Evolutionary conservation across 768 basidiomycete species (phyloP).

Genomic region (Podaxis sp.): DNA sequence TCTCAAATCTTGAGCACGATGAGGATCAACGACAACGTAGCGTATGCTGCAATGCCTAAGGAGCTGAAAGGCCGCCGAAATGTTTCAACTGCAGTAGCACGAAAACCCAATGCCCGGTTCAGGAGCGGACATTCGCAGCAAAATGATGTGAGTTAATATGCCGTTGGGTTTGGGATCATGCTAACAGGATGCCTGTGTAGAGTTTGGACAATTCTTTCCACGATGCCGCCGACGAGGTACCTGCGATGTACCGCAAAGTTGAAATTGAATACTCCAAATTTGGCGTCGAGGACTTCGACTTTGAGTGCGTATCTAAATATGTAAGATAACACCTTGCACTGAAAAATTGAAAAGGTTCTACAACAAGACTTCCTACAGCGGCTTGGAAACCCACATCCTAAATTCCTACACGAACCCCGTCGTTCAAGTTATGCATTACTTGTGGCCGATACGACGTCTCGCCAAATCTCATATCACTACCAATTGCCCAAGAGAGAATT

Average conservation of each 20-base stretch:
- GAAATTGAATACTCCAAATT: slow-evolving; percentile 99
- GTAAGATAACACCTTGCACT: background rate
- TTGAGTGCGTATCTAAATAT: slow-evolving; percentile 59
- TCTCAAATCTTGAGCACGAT: slow-evolving; percentile 73
- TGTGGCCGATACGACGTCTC: slow-evolving; percentile 68
- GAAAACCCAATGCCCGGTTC: slow-evolving; percentile 70
- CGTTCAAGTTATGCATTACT: slow-evolving; percentile 89
- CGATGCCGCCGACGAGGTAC: slow-evolving; percentile 59
- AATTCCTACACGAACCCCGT: slow-evolving; percentile 96
- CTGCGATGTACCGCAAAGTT: slow-evolving; percentile 83
- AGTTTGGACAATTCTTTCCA: slow-evolving; percentile 51
- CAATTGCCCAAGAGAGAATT: slow-evolving; percentile 87
- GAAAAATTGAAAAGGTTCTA: slow-evolving; percentile 63
- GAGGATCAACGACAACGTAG: slow-evolving; percentile 86
- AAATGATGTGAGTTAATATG: slow-evolving; percentile 40
- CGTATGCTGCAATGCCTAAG: slow-evolving; percentile 85
- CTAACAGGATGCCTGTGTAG: background rate
- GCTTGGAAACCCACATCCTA: slow-evolving; percentile 94
- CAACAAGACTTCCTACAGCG: slow-evolving; percentile 88
- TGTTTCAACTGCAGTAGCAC: slow-evolving; percentile 54
- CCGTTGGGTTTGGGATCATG: slow-evolving; percentile 1
- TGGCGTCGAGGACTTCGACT: slow-evolving; percentile 98
- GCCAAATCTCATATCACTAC: slow-evolving; percentile 93
- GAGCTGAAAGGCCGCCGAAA: slow-evolving; percentile 86
- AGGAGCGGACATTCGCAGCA: slow-evolving; percentile 71